phyloP scores from a whole-genome alignment of 1,284 basidiomycete genomes.

The Porodaedalea pini region DNA sequence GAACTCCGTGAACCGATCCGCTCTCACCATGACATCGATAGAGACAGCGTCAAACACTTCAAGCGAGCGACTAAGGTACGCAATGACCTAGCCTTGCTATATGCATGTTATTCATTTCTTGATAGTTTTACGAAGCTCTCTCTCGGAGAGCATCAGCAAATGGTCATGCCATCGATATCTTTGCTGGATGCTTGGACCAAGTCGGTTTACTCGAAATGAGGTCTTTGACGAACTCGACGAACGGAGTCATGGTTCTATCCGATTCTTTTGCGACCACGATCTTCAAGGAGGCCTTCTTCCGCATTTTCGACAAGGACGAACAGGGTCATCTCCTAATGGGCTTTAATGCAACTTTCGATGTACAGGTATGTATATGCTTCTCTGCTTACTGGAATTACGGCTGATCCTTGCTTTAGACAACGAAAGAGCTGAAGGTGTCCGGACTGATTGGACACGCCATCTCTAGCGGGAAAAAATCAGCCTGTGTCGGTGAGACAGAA shows the following conservation, averaged over 20 bases:
- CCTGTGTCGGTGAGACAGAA: conserved; percentile 97
- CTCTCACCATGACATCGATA: conserved; percentile 98
- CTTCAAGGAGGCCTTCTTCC: conserved; percentile 97
- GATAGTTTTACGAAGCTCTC: conserved; percentile 90
- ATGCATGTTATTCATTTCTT: conserved; percentile 14
- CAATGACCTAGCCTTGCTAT: conserved; percentile 6
- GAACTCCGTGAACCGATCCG: conserved; percentile 97
- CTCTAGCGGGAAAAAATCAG: conserved; percentile 95
- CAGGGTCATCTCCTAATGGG: conserved; percentile 94
- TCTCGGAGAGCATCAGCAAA: conserved; percentile 94
- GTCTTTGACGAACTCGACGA: conserved; percentile 90
- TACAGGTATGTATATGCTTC: conserved; percentile 59
- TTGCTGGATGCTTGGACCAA: conserved; percentile 97
- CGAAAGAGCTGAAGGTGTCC: conserved; percentile 98
- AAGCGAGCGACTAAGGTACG: conserved; percentile 92
- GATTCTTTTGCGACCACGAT: conserved; percentile 98
- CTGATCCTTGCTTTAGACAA: conserved; percentile 59
- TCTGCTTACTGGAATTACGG: neutral
- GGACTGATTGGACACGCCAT: conserved; percentile 98
- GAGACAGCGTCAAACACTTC: conserved; percentile 96
- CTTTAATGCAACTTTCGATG: conserved; percentile 98
- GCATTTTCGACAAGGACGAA: conserved; percentile 92
- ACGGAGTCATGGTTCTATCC: conserved; percentile 93
- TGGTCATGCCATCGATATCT: conserved; percentile 93
- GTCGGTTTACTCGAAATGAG: conserved; percentile 99